Evolutionary conservation across 768 basidiomycete genomes (phyloP).

Genomic region (Lentinus tigrinus): DNA sequence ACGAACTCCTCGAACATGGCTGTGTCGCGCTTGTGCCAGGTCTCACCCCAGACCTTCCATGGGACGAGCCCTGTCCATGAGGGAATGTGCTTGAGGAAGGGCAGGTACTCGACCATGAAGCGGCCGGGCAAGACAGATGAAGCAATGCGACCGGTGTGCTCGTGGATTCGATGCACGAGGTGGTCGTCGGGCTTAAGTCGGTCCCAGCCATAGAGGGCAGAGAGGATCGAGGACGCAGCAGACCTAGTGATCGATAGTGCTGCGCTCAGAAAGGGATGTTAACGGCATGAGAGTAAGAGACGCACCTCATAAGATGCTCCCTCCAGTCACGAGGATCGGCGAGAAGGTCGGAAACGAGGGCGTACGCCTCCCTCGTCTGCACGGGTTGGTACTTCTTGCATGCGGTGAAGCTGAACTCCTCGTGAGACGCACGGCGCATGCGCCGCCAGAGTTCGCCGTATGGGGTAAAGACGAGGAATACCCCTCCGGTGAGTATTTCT

Average conservation of each 20-base stretch:
- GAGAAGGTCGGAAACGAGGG: not conserved
- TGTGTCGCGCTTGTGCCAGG: conserved; percentile 32
- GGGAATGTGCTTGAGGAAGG: conserved; percentile 33
- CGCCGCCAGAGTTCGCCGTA: conserved; percentile 12
- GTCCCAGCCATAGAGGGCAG: not conserved
- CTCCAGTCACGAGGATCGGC: not conserved
- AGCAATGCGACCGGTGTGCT: too few species aligned
- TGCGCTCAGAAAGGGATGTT: too few species aligned
- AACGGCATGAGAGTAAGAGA: too few species aligned
- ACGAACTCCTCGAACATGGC: conserved; percentile 16
- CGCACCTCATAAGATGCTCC: not conserved
- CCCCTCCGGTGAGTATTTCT: conserved; percentile 18
- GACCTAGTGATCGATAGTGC: too few species aligned
- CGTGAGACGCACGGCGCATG: not conserved
- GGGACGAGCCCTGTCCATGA: conserved; percentile 28
- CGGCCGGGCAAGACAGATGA: conserved; percentile 14
- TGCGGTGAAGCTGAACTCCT: not conserved
- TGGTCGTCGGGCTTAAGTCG: too few species aligned
- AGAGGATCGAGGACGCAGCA: not conserved
- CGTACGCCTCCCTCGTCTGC: not conserved
- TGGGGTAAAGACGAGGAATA: conserved; percentile 14
- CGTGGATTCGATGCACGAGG: too few species aligned
- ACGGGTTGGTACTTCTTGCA: not conserved
- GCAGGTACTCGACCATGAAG: conserved; percentile 22
- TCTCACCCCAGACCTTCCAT: conserved; percentile 22